Conservation (phyloP, 345 rosid species). For the Eucalyptus cloeziana region DNA sequence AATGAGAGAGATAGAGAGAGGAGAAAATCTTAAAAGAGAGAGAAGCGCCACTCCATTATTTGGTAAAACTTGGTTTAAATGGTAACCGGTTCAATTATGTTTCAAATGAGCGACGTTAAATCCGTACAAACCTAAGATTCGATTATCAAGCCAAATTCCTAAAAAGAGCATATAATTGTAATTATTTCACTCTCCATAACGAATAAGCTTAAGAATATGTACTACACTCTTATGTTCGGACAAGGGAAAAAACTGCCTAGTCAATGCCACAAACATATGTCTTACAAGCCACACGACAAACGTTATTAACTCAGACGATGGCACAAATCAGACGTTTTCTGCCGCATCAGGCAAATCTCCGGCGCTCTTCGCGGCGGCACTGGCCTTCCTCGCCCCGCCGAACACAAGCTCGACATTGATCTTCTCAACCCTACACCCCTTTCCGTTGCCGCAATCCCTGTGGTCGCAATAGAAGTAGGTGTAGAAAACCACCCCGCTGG, state of each 20-base stretch:
- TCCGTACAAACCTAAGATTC: not conserved
- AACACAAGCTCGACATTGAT: not conserved
- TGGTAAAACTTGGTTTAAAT: not conserved
- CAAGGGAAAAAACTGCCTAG: too few relatives aligned
- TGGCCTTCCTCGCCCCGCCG: not conserved
- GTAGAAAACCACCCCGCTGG: not conserved
- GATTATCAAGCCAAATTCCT: not conserved
- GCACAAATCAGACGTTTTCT: not conserved
- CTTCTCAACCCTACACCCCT: not conserved
- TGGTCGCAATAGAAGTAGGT: constrained; percentile 6
- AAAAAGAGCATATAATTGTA: not conserved
- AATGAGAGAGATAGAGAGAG: not conserved
- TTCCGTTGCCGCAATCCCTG: constrained; percentile 6
- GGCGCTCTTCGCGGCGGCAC: not conserved
- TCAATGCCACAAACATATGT: too few relatives aligned
- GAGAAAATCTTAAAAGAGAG: not conserved
- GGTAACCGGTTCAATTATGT: not conserved
- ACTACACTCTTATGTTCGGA: too few relatives aligned
- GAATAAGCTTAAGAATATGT: not conserved
- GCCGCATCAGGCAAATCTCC: not conserved
- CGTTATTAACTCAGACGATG: not conserved
- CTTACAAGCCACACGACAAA: too few relatives aligned
- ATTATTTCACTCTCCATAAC: not conserved
- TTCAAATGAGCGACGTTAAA: not conserved
- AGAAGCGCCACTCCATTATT: not conserved